Evolutionary conservation across 2,329 filamentous ascomycete species (phyloP), one percentile per base, ranked within the genome.

Genomic region (Fusarium pseudocircinatum): DNA sequence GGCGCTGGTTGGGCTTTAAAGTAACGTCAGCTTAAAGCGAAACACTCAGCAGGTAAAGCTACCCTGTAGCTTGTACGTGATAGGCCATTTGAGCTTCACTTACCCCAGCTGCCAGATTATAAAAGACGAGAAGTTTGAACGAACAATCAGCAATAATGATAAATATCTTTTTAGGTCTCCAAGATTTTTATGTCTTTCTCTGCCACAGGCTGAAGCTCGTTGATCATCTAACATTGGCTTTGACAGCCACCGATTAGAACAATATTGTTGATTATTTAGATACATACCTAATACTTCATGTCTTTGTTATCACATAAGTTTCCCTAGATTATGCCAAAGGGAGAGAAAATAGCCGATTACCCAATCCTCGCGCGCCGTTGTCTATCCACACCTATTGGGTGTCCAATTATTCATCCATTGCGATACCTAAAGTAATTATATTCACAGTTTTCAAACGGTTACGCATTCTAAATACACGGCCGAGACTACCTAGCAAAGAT

Each of bases 1-100:
- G 54, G 40, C 26, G 42, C 61, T 49, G 49, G 60, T 67, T 62
- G 56, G 61, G 61, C 54, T 59, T 42, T 36, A 54, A 65, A 69
- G 60, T 34, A 69, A 49, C 43, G 32, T 72, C 69, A 54, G 52
- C 37, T 59, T 28, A 24, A 22, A 56, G 53, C 46, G 39, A 20
- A 28, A 20, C 37, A 42, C 32, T n/a, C 30, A 56, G 18, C 22
- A 20, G 32, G n/a, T 28, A 28, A 28, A 28, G 20, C 32, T 59
- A 60, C 47, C 37, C 57, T 44, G 22, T 52, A 61, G 16, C 40
- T 34, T 46, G 40, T 24, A 28, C 30, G 20, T 37, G 30, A 26
- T 26, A 47, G 43, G 39, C 47, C 54, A 68, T 37, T 26, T 57
- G 42, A 40, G 49, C 44, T 57, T 63, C 36, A 42, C 26, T 30